Percentiles rank a stretch among this genome's conserved stretches.
phyloP scores from a whole-genome alignment of 176 grass and related monocot genomes.

The Avena sativa region DNA sequence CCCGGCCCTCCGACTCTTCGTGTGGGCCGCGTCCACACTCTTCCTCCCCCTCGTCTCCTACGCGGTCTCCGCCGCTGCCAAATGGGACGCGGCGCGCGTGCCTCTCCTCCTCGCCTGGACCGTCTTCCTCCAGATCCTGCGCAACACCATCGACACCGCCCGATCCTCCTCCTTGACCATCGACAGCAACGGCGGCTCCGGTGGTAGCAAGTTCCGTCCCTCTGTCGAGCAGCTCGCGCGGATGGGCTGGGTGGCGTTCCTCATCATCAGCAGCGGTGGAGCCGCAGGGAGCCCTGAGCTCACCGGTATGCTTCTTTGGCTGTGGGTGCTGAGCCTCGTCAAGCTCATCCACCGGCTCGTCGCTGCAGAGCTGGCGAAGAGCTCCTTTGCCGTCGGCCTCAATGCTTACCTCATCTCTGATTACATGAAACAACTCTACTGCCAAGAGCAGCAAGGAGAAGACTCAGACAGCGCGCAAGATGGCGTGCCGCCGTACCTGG shows the following conservation, averaged over 20 bases:
- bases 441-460: constrained; percentile 12
- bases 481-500: constrained; percentile 41
- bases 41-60: constrained; percentile 62
- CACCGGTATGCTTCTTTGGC: constrained; percentile 53
- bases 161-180: constrained; percentile 33
- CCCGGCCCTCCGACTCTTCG: constrained; percentile 54
- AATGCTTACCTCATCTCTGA: constrained; percentile 56
- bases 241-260: constrained; percentile 62
- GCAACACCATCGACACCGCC: constrained; percentile 62
- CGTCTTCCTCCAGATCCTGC: constrained; percentile 60
- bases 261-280: constrained; percentile 55
- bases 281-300: constrained; percentile 44
- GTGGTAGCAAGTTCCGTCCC: constrained; percentile 52
- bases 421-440: constrained; percentile 58
- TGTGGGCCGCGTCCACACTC: constrained; percentile 54
- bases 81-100: constrained; percentile 38
- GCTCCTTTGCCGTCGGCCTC: constrained; percentile 58
- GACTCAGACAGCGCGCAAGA: not conserved
- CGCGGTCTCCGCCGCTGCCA: constrained; percentile 47
- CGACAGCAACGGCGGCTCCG: constrained; percentile 6
- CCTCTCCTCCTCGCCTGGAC: constrained; percentile 58
- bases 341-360: constrained; percentile 60
- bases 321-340: constrained; percentile 59
- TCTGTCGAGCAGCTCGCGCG: constrained; percentile 60
- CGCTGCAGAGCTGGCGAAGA: constrained; percentile 52